Percentiles rank a stretch among this genome's conserved stretches.
phyloP scores from a whole-genome alignment of 371 early-diverging fungal species.

The Mucor piriformis region DNA sequence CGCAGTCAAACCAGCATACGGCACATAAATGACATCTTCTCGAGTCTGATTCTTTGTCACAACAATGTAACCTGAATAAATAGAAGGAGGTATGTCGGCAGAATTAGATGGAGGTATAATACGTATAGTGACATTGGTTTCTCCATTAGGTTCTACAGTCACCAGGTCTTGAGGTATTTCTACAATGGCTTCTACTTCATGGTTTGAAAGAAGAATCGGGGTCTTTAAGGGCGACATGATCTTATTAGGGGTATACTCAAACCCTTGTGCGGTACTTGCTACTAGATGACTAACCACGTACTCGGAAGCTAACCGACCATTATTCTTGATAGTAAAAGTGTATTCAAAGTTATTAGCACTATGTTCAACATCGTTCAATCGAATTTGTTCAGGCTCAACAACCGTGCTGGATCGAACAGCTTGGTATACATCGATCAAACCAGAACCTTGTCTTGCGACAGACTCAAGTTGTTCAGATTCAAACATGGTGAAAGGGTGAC shows the following conservation, averaged over 20 bases:
- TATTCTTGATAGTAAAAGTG: slow-evolving; percentile 62
- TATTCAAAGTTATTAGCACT: slow-evolving; percentile 45
- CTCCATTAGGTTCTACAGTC: slow-evolving; percentile 25
- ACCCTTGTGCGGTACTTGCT: slow-evolving; percentile 51
- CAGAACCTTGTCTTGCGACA: slow-evolving; percentile 71
- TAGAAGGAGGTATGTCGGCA: slow-evolving; percentile 23
- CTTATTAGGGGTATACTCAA: slow-evolving; percentile 12
- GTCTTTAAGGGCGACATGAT: slow-evolving; percentile 24
- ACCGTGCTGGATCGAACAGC: slow-evolving; percentile 57
- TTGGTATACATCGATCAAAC: slow-evolving; percentile 67
- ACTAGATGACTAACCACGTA: slow-evolving; percentile 54
- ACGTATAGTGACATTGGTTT: slow-evolving; percentile 28
- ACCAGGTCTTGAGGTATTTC: slow-evolving; percentile 21
- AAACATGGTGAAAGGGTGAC: slow-evolving; percentile 40
- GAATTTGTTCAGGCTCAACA: slow-evolving; percentile 64
- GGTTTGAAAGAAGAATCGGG: slow-evolving; percentile 22
- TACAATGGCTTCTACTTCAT: slow-evolving; percentile 30
- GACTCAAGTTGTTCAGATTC: slow-evolving; percentile 39
- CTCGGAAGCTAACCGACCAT: slow-evolving; percentile 50
- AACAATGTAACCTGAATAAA: slow-evolving; percentile 46
- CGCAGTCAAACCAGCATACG: slow-evolving; percentile 47
- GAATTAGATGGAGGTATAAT: slow-evolving; percentile 32
- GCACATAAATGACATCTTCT: slow-evolving; percentile 26
- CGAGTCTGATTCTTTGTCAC: slow-evolving; percentile 18
- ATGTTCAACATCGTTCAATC: slow-evolving; percentile 65